These are phyloP conservation scores for Rhododendron griersonianum DNA, from an alignment of 148 eudicot species.

Conservation along the genomic window DNA sequence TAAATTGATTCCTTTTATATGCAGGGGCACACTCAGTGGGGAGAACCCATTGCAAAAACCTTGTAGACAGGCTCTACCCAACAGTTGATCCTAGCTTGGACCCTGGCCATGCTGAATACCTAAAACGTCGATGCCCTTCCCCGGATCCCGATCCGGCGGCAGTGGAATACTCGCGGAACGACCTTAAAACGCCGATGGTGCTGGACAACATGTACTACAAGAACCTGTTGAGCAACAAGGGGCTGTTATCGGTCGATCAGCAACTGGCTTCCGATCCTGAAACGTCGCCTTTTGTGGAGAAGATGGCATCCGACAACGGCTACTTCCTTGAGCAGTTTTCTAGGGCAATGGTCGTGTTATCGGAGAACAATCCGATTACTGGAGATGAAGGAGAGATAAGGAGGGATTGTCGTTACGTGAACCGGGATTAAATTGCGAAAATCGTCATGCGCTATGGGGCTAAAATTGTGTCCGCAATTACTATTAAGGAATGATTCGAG, in stretches of 20 bases:
- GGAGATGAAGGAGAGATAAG: slow-evolving; percentile 66
- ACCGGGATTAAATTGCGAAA: slow-evolving; percentile 10
- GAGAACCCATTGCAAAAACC: slow-evolving; percentile 61
- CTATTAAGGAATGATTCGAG: background rate
- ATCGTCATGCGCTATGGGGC: background rate
- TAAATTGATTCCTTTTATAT: background rate
- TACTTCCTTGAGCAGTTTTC: slow-evolving; percentile 67
- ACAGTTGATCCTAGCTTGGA: slow-evolving; percentile 60
- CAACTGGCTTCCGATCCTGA: slow-evolving; percentile 41
- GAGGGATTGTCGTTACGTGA: slow-evolving; percentile 50
- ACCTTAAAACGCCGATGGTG: slow-evolving; percentile 59
- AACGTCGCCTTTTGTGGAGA: slow-evolving; percentile 53
- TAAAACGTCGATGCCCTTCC: slow-evolving; percentile 60
- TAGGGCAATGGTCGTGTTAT: slow-evolving; percentile 46
- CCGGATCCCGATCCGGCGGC: slow-evolving; percentile 44
- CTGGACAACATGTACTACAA: slow-evolving; percentile 70
- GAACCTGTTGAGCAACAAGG: slow-evolving; percentile 49
- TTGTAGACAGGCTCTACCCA: slow-evolving; percentile 70
- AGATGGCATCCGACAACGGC: slow-evolving; percentile 63
- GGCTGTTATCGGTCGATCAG: slow-evolving; percentile 58
- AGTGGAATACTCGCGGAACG: slow-evolving; percentile 51
- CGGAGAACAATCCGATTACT: slow-evolving; percentile 66
- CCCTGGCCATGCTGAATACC: slow-evolving; percentile 50
- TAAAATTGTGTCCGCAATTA: background rate
- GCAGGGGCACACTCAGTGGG: slow-evolving; percentile 90